These are phyloP conservation scores for Aurifilum marmelostoma DNA, from an alignment of 2,329 filamentous ascomycete genomes.

Conservation along the genomic window DNA sequence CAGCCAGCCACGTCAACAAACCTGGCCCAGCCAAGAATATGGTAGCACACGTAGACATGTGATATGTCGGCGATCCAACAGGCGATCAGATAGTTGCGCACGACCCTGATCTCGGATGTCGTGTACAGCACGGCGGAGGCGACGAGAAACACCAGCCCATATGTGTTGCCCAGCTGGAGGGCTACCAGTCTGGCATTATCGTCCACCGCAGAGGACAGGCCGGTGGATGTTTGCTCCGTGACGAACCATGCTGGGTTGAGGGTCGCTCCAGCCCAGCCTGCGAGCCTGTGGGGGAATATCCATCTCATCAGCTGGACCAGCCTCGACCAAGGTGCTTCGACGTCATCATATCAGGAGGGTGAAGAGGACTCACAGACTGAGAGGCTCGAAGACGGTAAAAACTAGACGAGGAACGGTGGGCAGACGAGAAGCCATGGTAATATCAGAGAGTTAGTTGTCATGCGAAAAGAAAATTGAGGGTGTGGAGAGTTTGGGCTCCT, in stretches of 20 bases:
- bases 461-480: neutral
- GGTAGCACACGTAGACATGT: slow-evolving; percentile 65
- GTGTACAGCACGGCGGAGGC: slow-evolving; percentile 66
- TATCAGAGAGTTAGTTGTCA: neutral
- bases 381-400: slow-evolving; percentile 70
- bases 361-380: slow-evolving; percentile 60
- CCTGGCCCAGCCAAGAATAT: slow-evolving; percentile 58
- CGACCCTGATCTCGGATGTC: slow-evolving; percentile 66
- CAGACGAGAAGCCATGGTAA: slow-evolving; percentile 65
- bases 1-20: slow-evolving; percentile 59
- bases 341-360: slow-evolving; percentile 14
- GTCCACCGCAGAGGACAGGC: slow-evolving; percentile 41
- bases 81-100: slow-evolving; percentile 68
- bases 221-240: slow-evolving; percentile 58
- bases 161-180: slow-evolving; percentile 71
- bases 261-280: slow-evolving; percentile 61
- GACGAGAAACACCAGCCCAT: slow-evolving; percentile 66
- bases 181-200: slow-evolving; percentile 60
- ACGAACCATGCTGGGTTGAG: slow-evolving; percentile 65
- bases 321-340: neutral
- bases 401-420: slow-evolving; percentile 66
- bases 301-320: neutral
- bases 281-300: slow-evolving; percentile 49
- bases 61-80: slow-evolving; percentile 69
- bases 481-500: neutral